Evolutionary conservation across 2,329 filamentous ascomycete genomes (phyloP), one percentile per base, ranked within the genome.

Genomic region (Plectosphaerella cucumerina): DNA sequence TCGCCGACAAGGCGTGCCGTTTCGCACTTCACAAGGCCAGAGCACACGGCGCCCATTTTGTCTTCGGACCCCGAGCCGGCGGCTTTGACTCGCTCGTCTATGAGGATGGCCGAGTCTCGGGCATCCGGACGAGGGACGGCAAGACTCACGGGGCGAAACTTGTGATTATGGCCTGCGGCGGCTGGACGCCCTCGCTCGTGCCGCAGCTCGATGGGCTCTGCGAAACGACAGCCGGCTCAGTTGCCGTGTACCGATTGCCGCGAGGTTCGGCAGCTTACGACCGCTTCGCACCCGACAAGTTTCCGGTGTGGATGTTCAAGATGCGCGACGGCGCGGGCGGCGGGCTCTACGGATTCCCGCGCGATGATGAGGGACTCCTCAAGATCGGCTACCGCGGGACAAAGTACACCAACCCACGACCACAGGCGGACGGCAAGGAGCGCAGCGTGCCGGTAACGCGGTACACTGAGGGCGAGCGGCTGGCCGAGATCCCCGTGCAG

Each of bases 1-100:
- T 68, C 15, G 75, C 75, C 0, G 71, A 75, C 50, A 75, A 73
- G 50, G 72, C 73, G 1, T 79, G 75, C 50, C 62, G 62, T 0
- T 72, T 70, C 48, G 74, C 71, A 0, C 64, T 76, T 1, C 65
- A 76, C 58, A 70, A 74, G 22, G 72, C 72, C 1, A 58, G 58
- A 14, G 54, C 48, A 4, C 59, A 68, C 2, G 75, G 76, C 0
- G 75, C 73, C 1, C 65, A 66, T 37, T 69, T 74, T 39, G 52
- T 77, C 3, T 64, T 78, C 2, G 70, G 65, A 4, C 43, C 56
- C 0, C 34, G 52, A 1, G 52, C 54, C 6, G 71, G 71, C 1
- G 44, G 54, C 4, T 64, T 74, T 26, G 60, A 64, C 14, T 53
- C 51, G 3, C 57, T 68, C 6, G 22, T 61, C 2, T 52, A 62